These are phyloP conservation scores for Basipetospora chlamydospora DNA, from an alignment of 2,329 filamentous ascomycete genomes.

Conservation along the genomic window DNA sequence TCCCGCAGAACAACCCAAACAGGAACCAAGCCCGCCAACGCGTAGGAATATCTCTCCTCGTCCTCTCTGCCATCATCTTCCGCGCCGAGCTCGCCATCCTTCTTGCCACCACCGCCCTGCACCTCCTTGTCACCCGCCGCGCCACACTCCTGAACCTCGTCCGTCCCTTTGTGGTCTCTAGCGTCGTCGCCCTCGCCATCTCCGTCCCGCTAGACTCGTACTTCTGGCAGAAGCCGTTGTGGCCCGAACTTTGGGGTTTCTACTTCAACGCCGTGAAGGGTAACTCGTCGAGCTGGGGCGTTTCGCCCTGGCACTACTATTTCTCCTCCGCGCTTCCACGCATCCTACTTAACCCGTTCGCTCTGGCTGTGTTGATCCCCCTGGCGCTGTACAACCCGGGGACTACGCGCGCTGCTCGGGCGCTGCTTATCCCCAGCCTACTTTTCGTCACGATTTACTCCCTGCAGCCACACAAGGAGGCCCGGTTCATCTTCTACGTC, in stretches of 20 bases:
- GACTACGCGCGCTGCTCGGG: constrained; percentile 25
- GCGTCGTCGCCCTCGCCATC: constrained; percentile 48
- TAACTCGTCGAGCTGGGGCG: constrained; percentile 76
- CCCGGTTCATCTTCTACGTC: constrained; percentile 84
- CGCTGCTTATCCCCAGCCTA: constrained; percentile 50
- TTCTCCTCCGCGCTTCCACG: constrained; percentile 68
- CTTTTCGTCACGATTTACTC: constrained; percentile 71
- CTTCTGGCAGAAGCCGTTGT: constrained; percentile 79
- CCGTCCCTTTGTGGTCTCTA: constrained; percentile 49
- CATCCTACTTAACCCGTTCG: constrained; percentile 67
- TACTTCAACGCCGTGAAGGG: constrained; percentile 81
- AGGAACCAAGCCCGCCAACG: constrained; percentile 31
- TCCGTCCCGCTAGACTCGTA: constrained; percentile 75
- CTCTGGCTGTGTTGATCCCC: constrained; percentile 38
- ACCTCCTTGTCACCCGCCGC: constrained; percentile 43
- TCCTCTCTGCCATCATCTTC: constrained; percentile 70
- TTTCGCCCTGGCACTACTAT: constrained; percentile 75
- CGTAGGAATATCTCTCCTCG: constrained; percentile 59
- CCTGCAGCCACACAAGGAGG: constrained; percentile 85
- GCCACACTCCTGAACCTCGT: constrained; percentile 45
- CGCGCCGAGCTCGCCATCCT: constrained; percentile 79
- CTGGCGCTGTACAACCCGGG: constrained; percentile 34
- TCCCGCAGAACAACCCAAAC: constrained; percentile 18
- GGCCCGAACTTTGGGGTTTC: constrained; percentile 85
- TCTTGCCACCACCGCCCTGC: constrained; percentile 51